Evolutionary conservation across 2,329 filamentous ascomycete genomes (phyloP).

Genomic region (Geoglossum cookeanum): DNA sequence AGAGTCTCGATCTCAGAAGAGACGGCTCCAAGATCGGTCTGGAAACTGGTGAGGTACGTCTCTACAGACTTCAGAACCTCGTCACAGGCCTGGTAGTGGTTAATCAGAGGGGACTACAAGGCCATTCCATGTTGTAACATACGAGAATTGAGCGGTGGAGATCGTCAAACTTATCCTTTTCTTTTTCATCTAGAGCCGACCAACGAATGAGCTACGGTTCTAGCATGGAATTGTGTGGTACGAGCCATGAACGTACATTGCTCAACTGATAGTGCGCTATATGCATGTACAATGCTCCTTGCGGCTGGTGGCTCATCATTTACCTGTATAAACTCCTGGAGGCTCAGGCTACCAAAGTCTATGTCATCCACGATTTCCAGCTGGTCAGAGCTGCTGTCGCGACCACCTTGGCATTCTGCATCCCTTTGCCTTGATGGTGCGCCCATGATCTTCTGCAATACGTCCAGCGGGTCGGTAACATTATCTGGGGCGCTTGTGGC

Average conservation of each 20-base stretch:
- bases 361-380: slow-evolving; percentile 40
- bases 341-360: slow-evolving; percentile 59
- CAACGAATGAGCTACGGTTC: slow-evolving; percentile 12
- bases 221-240: slow-evolving; percentile 3
- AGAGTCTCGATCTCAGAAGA: slow-evolving; percentile 90
- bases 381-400: slow-evolving; percentile 15
- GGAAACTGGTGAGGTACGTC: slow-evolving; percentile 77
- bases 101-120: slow-evolving; percentile 4
- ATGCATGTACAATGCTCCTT: slow-evolving; percentile 23
- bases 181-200: slow-evolving; percentile 42
- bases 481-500: slow-evolving; percentile 30
- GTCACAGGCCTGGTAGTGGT: slow-evolving; percentile 48
- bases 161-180: slow-evolving; percentile 73
- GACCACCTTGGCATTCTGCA: background rate
- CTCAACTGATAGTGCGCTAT: slow-evolving; percentile 43
- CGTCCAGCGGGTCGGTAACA: slow-evolving; percentile 48
- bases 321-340: slow-evolving; percentile 46
- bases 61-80: slow-evolving; percentile 87
- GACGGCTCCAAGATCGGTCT: slow-evolving; percentile 77
- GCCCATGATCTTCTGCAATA: slow-evolving; percentile 43
- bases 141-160: slow-evolving; percentile 66
- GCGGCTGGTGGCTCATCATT: slow-evolving; percentile 15
- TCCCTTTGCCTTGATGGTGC: slow-evolving; percentile 8
- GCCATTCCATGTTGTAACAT: slow-evolving; percentile 6
- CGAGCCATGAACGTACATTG: slow-evolving; percentile 41